phyloP scores from a whole-genome alignment of 2,329 filamentous ascomycete species.

The Xylaria hypoxylon region DNA sequence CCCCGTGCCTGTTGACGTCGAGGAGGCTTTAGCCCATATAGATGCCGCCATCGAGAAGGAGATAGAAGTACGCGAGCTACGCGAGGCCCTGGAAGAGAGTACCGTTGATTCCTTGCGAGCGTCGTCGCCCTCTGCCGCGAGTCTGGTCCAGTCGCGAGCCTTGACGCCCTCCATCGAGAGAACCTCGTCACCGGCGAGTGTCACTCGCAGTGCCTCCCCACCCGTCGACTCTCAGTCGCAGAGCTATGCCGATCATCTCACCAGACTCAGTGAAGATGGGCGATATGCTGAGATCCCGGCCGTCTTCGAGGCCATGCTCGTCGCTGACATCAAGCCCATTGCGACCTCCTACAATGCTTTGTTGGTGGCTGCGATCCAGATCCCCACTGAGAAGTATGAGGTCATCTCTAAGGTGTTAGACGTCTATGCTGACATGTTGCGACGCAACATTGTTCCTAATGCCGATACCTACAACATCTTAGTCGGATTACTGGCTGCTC shows the following conservation, averaged over 20 bases:
- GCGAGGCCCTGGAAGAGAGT: conserved; percentile 48
- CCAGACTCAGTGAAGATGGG: conserved; percentile 75
- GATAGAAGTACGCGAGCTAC: conserved; percentile 56
- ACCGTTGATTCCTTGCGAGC: conserved; percentile 53
- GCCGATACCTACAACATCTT: conserved; percentile 89
- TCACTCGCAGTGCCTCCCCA: conserved; percentile 69
- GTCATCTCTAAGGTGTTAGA: conserved; percentile 91
- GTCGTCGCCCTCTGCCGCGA: conserved; percentile 54
- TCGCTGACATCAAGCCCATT: conserved; percentile 82
- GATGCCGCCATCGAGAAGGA: conserved; percentile 87
- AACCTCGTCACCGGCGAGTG: conserved; percentile 58
- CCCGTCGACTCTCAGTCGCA: conserved; percentile 72
- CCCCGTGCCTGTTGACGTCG: conserved; percentile 60
- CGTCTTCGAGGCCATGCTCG: conserved; percentile 90
- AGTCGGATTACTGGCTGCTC: conserved; percentile 82
- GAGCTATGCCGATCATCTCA: conserved; percentile 82
- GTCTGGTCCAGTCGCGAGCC: conserved; percentile 55
- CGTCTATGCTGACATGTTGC: conserved; percentile 96
- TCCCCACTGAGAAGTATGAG: conserved; percentile 82
- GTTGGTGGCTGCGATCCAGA: conserved; percentile 83
- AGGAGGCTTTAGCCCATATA: conserved; percentile 79
- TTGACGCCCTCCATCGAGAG: conserved; percentile 57
- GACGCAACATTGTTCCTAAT: conserved; percentile 83
- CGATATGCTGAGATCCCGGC: conserved; percentile 89
- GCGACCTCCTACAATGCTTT: conserved; percentile 93